Conservation (phyloP, 768 basidiomycete genomes). For the Tephrocybe sp. region DNA sequence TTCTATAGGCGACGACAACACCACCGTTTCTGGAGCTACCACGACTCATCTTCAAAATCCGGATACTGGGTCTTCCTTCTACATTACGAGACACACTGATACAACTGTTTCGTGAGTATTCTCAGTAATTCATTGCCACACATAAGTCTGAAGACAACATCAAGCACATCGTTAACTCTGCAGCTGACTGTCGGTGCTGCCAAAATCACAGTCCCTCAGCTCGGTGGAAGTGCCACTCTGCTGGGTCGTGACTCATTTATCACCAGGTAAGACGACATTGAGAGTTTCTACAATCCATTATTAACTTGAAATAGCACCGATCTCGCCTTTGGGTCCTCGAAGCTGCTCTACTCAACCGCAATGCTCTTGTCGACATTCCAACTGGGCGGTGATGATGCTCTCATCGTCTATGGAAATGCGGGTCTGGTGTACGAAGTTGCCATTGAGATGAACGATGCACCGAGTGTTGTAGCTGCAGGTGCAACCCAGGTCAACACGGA, state of each 20-base stretch:
- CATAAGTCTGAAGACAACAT: not conserved
- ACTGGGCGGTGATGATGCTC: conserved; percentile 12
- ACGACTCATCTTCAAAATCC: conserved; percentile 16
- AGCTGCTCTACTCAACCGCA: conserved; percentile 14
- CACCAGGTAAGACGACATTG: conserved; percentile 1
- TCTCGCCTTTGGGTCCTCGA: conserved; percentile 13
- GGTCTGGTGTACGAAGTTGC: conserved; percentile 14
- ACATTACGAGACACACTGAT: conserved; percentile 13
- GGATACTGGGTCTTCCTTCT: conserved; percentile 15
- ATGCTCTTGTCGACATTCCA: conserved; percentile 15
- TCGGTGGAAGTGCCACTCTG: conserved; percentile 9
- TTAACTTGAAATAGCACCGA: conserved; percentile 5
- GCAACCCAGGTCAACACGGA: conserved; percentile 9
- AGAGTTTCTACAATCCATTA: not conserved
- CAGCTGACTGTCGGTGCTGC: conserved; percentile 10
- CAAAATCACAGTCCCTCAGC: conserved; percentile 12
- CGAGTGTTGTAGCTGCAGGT: conserved; percentile 4
- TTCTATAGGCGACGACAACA: conserved; percentile 13
- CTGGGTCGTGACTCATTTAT: conserved; percentile 16
- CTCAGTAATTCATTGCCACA: not conserved
- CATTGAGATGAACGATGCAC: conserved; percentile 1
- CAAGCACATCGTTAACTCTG: conserved; percentile 7
- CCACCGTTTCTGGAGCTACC: conserved; percentile 13
- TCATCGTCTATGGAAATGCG: conserved; percentile 14
- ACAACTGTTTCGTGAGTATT: conserved; percentile 10